Conservation (phyloP, 352 stramenopile genomes). For the Halophytophthora batemanensis region DNA sequence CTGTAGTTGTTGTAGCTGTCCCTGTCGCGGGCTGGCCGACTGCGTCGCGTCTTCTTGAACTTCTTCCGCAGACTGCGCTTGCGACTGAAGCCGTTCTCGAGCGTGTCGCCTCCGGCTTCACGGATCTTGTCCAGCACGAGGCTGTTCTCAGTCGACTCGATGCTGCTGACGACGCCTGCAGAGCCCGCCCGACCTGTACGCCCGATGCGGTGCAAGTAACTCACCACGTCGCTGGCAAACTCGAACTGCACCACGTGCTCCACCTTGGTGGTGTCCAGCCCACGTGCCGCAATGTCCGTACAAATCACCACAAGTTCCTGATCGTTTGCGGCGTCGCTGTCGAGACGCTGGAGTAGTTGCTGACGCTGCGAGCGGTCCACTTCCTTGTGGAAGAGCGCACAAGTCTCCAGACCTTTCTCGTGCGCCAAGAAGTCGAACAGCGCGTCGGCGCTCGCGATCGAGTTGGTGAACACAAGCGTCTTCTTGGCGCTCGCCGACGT, state of each 20-base stretch:
- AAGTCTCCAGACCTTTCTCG: slow-evolving; percentile 29
- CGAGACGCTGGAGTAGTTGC: slow-evolving; percentile 38
- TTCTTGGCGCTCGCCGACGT: slow-evolving; percentile 20
- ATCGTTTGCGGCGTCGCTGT: slow-evolving; percentile 24
- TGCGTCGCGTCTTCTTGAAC: slow-evolving; percentile 51
- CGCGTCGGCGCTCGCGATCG: slow-evolving; percentile 58
- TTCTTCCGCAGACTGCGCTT: slow-evolving; percentile 83
- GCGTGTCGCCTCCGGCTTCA: slow-evolving; percentile 41
- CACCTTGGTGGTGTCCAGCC: slow-evolving; percentile 70
- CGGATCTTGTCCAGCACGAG: slow-evolving; percentile 67
- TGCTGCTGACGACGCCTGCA: slow-evolving; percentile 60
- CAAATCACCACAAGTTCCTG: slow-evolving; percentile 52
- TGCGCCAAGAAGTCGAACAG: slow-evolving; percentile 51
- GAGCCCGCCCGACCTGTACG: slow-evolving; percentile 61
- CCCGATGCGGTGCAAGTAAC: slow-evolving; percentile 76
- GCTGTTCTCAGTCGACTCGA: slow-evolving; percentile 56
- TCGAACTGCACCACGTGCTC: slow-evolving; percentile 78
- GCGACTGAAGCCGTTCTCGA: slow-evolving; percentile 71
- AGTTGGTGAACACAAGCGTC: slow-evolving; percentile 76
- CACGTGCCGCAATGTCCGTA: slow-evolving; percentile 75
- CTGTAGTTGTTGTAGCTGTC: slow-evolving; percentile 1
- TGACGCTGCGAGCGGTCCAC: slow-evolving; percentile 49
- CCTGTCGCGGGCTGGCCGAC: neutral
- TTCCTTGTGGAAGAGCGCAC: slow-evolving; percentile 61
- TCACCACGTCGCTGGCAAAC: slow-evolving; percentile 79